Conservation (phyloP, 2,329 filamentous ascomycete species). For the Phaeosphaeriaceae sp. region DNA sequence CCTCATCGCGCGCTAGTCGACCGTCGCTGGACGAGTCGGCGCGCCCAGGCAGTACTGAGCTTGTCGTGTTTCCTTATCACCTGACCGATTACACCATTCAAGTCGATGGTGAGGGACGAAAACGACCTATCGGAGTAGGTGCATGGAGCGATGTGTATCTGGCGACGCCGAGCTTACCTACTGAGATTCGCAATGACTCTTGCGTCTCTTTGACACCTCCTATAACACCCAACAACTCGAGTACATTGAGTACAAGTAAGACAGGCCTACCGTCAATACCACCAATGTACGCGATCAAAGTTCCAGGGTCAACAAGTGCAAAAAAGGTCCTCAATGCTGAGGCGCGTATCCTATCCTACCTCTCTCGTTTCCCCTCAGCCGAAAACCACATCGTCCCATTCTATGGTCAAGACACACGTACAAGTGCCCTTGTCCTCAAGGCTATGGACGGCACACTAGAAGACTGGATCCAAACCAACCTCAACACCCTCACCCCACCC, state of each 20-base stretch:
- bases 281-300: conserved; percentile 43
- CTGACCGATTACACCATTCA: conserved; percentile 36
- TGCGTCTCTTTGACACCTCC: conserved; percentile 29
- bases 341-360: conserved; percentile 41
- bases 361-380: conserved; percentile 33
- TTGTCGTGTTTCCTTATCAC: conserved; percentile 30
- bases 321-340: conserved; percentile 40
- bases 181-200: conserved; percentile 1
- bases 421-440: conserved; percentile 38
- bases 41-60: conserved; percentile 28
- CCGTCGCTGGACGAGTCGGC: conserved; percentile 23
- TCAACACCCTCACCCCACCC: conserved; percentile 34
- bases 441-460: conserved; percentile 45
- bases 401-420: conserved; percentile 40
- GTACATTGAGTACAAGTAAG: conserved; percentile 19
- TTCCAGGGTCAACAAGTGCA: conserved; percentile 37
- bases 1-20: conserved; percentile 17
- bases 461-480: conserved; percentile 33
- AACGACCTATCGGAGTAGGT: conserved; percentile 40
- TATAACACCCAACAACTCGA: conserved; percentile 32
- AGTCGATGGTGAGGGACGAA: conserved; percentile 28
- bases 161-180: conserved; percentile 31
- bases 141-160: conserved; percentile 48
- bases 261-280: conserved; percentile 16
- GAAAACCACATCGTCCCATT: conserved; percentile 40